A percentile compares a stretch with the other conserved stretches of the same genome.
Evolutionary conservation across 306 rosid species (phyloP).

Genomic region (Urtica urens): DNA sequence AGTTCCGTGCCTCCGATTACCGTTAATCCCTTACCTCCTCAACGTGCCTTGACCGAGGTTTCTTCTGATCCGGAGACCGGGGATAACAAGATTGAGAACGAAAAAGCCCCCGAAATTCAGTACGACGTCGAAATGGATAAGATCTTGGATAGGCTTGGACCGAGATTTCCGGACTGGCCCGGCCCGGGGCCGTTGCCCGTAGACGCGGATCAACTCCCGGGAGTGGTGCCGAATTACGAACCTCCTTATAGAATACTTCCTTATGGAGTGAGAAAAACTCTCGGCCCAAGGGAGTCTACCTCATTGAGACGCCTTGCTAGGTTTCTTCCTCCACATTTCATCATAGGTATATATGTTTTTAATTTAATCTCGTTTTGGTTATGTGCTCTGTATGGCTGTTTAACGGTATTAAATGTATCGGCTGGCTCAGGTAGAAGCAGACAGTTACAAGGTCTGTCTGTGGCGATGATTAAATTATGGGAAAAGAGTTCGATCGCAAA

Average conservation of each 20-base stretch:
- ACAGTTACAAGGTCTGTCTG: conserved; percentile 88
- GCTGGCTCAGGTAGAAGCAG: conserved; percentile 71
- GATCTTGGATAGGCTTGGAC: conserved; percentile 69
- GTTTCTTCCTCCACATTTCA: conserved; percentile 96
- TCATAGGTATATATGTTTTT: conserved; percentile 45
- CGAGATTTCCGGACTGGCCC: conserved; percentile 83
- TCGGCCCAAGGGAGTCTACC: conserved; percentile 74
- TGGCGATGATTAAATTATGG: conserved; percentile 78
- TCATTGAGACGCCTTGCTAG: conserved; percentile 72
- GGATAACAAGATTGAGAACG: conserved; percentile 22
- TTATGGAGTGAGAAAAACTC: conserved; percentile 64
- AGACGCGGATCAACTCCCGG: conserved; percentile 83
- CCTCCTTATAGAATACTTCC: conserved; percentile 97
- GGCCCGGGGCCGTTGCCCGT: conserved; percentile 86
- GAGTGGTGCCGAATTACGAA: conserved; percentile 56
- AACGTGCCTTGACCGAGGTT: conserved; percentile 22
- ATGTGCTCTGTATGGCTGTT: no score
- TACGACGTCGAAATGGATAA: conserved; percentile 78
- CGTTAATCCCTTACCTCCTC: conserved; percentile 20
- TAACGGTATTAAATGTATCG: background rate
- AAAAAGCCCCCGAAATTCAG: conserved; percentile 30
- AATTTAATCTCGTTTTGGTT: conserved; percentile 4
- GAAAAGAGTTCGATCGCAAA: conserved; percentile 78
- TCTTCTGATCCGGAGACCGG: conserved; percentile 25
- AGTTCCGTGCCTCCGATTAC: conserved; percentile 21